Conservation (phyloP, 768 basidiomycete genomes). For the Asterophora lycoperdoides region DNA sequence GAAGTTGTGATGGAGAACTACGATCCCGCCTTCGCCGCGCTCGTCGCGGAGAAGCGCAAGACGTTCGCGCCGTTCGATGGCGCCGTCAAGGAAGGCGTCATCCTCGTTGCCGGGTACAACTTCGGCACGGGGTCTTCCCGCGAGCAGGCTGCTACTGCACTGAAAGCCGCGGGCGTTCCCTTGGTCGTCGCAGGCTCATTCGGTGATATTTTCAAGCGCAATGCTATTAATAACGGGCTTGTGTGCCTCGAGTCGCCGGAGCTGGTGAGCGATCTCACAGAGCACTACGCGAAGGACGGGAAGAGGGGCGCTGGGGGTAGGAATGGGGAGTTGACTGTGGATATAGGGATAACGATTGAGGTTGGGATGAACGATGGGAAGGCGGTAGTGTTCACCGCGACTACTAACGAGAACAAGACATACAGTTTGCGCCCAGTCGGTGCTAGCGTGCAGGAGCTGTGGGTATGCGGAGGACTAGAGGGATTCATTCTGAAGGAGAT, state of each 20-base stretch:
- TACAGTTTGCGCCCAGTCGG: constrained; percentile 79
- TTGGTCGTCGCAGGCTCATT: constrained; percentile 97
- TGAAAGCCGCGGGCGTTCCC: constrained; percentile 90
- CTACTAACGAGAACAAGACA: constrained; percentile 42
- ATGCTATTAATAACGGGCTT: constrained; percentile 97
- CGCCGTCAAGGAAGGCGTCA: constrained; percentile 51
- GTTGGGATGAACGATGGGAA: constrained; percentile 70
- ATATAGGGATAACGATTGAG: constrained; percentile 59
- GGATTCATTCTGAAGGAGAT: constrained; percentile 85
- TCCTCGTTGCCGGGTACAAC: constrained; percentile 93
- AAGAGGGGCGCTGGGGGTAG: constrained; percentile 73
- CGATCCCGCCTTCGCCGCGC: constrained; percentile 78
- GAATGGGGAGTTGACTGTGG: constrained; percentile 81
- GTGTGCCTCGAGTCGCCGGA: constrained; percentile 93
- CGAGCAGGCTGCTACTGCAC: constrained; percentile 97
- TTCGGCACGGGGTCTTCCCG: constrained; percentile 98
- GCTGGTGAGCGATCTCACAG: constrained; percentile 81
- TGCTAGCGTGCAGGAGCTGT: constrained; percentile 93
- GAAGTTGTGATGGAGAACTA: constrained; percentile 99
- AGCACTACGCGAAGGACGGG: constrained; percentile 66
- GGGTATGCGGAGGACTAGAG: constrained; percentile 93
- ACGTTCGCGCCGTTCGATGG: constrained; percentile 17
- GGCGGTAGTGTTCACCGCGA: constrained; percentile 47
- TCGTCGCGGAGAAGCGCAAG: constrained; percentile 51
- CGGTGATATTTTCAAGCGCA: constrained; percentile 98